Evolutionary conservation across 352 stramenopile genomes (phyloP).

Genomic region (Globisporangium spinosum): DNA sequence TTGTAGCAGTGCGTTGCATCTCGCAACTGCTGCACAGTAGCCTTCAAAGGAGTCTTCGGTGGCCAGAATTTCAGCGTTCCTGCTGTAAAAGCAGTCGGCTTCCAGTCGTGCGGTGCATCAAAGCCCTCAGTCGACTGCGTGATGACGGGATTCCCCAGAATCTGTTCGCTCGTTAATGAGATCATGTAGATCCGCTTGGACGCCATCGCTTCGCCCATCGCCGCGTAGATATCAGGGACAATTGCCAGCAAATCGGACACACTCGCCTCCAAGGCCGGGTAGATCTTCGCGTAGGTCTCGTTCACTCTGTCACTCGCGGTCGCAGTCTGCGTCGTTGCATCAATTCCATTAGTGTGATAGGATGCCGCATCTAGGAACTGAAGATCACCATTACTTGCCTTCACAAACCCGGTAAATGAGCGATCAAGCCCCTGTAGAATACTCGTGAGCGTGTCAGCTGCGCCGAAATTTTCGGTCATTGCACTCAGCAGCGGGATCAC

Average conservation of each 20-base stretch:
- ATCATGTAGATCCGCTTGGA: conserved; percentile 17
- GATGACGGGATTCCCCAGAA: conserved; percentile 29
- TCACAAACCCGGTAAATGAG: conserved; percentile 30
- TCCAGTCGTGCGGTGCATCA: conserved; percentile 26
- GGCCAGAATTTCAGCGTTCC: conserved; percentile 43
- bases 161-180: conserved; percentile 16
- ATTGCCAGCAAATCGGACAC: conserved; percentile 28
- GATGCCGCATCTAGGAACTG: conserved; percentile 37
- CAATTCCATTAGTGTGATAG: conserved; percentile 29
- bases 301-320: conserved; percentile 23
- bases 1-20: conserved; percentile 32
- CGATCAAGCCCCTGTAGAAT: conserved; percentile 28
- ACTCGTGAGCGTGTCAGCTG: conserved; percentile 15
- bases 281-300: conserved; percentile 36
- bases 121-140: conserved; percentile 22
- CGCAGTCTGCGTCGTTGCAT: neutral
- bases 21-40: conserved; percentile 25
- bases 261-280: conserved; percentile 22
- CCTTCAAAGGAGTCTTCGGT: conserved; percentile 28
- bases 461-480: conserved; percentile 29
- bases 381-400: conserved; percentile 28
- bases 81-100: conserved; percentile 27
- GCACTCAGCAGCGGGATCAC: conserved; percentile 28
- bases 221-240: conserved; percentile 12
- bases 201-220: conserved; percentile 24